Percentiles rank a stretch among this genome's conserved stretches.
phyloP scores from a whole-genome alignment of 306 rosid genomes.

The Phaseolus lunatus region DNA sequence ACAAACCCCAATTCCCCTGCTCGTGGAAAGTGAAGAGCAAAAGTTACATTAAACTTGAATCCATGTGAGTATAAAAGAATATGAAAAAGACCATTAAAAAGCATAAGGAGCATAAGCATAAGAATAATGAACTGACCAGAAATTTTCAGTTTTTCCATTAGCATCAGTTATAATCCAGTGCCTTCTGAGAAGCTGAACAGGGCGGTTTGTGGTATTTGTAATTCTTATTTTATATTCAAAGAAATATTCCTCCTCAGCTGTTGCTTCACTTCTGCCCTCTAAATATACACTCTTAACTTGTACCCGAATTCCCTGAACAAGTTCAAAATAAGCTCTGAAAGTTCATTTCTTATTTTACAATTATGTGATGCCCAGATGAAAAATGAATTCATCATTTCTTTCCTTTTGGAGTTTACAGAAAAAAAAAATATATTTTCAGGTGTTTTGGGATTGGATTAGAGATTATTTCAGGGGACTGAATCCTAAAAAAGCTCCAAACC shows the following conservation, averaged over 20 bases:
- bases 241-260: constrained; percentile 64
- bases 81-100: not conserved
- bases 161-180: constrained; percentile 88
- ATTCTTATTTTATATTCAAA: constrained; percentile 74
- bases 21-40: constrained; percentile 18
- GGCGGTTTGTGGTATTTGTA: constrained; percentile 70
- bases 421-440: not conserved
- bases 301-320: constrained; percentile 77
- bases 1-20: constrained; percentile 83
- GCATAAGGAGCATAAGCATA: constrained; percentile 23
- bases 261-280: constrained; percentile 83
- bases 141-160: constrained; percentile 74
- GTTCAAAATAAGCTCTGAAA: constrained; percentile 17
- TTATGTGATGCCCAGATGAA: constrained; percentile 13
- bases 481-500: not conserved
- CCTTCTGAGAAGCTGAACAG: constrained; percentile 85
- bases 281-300: constrained; percentile 77
- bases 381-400: not conserved
- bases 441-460: not conserved
- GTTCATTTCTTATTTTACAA: constrained; percentile 1
- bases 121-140: constrained; percentile 61
- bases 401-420: not conserved
- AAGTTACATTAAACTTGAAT: constrained; percentile 16
- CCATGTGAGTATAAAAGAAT: not conserved
- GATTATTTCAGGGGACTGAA: not conserved